Evolutionary conservation across 78 protist genomes (phyloP), one percentile per base, ranked within the genome.

Genomic region (Dictyostelium firmibasis): DNA sequence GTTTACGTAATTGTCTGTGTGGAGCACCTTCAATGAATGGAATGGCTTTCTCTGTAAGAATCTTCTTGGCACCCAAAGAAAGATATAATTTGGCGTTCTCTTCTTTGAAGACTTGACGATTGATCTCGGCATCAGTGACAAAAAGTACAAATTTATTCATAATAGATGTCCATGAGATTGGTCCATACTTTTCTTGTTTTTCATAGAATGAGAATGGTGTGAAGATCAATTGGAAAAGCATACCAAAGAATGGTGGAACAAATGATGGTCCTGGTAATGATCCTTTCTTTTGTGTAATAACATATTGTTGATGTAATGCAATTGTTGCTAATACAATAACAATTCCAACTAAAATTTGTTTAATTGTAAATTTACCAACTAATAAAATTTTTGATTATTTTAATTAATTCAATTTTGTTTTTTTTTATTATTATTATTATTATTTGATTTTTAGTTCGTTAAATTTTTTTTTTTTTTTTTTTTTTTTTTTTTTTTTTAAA

Each of bases 161-260:
- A 78, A 96, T 67, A 36, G 88, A 67, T 23, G 86, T 96, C 93
- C 92, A 91, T 44, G 97, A 92, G 47, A 96, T 33, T 76, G 95
- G 92, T 33, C 96, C 94, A 77, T 86, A 86, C 53, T 85, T 70
- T 47, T 79, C 91, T 88, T 92, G 97, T 69, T 70, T 82, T 35
- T 87, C 88, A 53, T 92, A 96, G 74, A 78, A 92, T 38, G 53
- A 29, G 36, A 85, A 86, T 75, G 96, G 96, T 3, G 92, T 81
- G 81, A 91, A 70, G 44, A 96, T 91, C 96, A 92, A 84, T 67
- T 91, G 91, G 78, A 92, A 76, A 43, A 96, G 41, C 91, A 78
- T 86, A 75, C 97, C 97, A 72, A 96, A 20, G 43, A 96, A 85
- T 35, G 97, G 97, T 53, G 93, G 91, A 18, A 85, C 88, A 44